Conservation (phyloP, 2,329 filamentous ascomycete species). For the Trematosphaeria pertusa region DNA sequence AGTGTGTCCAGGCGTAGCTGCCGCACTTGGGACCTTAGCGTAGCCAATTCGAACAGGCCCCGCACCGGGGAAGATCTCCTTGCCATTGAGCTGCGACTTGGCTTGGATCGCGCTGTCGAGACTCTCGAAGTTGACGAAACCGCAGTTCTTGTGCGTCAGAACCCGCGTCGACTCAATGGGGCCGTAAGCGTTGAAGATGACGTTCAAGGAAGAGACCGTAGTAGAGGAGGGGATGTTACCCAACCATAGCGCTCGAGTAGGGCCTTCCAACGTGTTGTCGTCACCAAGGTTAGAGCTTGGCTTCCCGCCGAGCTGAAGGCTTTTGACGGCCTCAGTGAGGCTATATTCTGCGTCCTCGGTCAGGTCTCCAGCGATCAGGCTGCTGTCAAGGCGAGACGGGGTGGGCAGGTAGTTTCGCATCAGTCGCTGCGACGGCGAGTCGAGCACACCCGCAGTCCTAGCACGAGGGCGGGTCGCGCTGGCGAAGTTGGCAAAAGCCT, state of each 20-base stretch:
- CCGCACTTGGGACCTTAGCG: slow-evolving; percentile 91
- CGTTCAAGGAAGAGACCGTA: slow-evolving; percentile 90
- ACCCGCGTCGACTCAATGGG: slow-evolving; percentile 90
- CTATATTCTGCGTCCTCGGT: slow-evolving; percentile 80
- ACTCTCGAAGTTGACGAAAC: slow-evolving; percentile 96
- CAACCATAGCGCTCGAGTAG: slow-evolving; percentile 93
- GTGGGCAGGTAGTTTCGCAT: slow-evolving; percentile 77
- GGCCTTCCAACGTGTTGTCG: slow-evolving; percentile 82
- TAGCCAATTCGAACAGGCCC: slow-evolving; percentile 96
- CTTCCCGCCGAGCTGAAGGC: slow-evolving; percentile 75
- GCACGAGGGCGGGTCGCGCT: slow-evolving; percentile 84
- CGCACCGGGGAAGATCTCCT: slow-evolving; percentile 97
- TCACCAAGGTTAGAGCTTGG: slow-evolving; percentile 70
- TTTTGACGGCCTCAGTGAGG: slow-evolving; percentile 81
- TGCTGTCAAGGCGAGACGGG: slow-evolving; percentile 76
- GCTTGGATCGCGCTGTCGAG: slow-evolving; percentile 90
- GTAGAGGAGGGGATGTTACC: slow-evolving; percentile 97
- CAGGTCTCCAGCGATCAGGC: slow-evolving; percentile 77
- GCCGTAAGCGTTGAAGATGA: slow-evolving; percentile 94
- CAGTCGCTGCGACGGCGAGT: slow-evolving; percentile 71
- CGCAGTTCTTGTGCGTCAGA: slow-evolving; percentile 97
- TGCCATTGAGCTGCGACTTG: slow-evolving; percentile 87
- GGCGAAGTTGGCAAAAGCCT: slow-evolving; percentile 87
- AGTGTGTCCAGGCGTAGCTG: slow-evolving; percentile 85
- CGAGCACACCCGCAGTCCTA: slow-evolving; percentile 88